Evolutionary conservation across 208 protist species (phyloP), one percentile per base, ranked within the genome.

Genomic region (Crithidia mellificae): DNA sequence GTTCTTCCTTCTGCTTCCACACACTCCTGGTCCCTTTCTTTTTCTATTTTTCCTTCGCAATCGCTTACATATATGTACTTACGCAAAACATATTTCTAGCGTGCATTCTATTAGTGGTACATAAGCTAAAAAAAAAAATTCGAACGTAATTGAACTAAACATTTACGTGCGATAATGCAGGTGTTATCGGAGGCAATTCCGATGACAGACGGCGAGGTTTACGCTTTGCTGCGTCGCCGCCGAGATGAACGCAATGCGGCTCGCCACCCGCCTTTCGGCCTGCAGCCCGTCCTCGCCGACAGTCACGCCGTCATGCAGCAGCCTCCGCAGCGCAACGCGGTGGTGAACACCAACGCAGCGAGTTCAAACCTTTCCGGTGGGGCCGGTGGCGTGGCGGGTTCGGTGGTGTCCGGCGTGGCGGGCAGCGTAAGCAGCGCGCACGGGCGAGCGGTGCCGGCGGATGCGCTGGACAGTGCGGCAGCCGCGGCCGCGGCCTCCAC

Each of bases 181-280:
- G 78, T 94, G 8, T 17, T 94, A 12, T 88, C 81, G 0, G 84
- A 91, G 38, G 85, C 83, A 4, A 66, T 72, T 49, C 87, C 90
- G 22, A 82, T 92, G 75, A 95, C 90, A 9, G 77, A 84, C 59
- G 87, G 85, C 14, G 87, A 95, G 66, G 90, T 95, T 22, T 93
- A 81, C 52, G 80, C 87, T 0, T 49, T 95, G 2, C 32, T 95
- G 39, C 87, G 90, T 7, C 87, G 90, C 3, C 82, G 85, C 11
- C 87, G 90, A 5, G 90, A 95, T 58, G 85, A 93, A 68, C 87
- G 90, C 25, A 92, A 81, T 57, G 84, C 80, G 9, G 74, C 71
- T 29, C 41, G 72, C 20, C 78, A 83, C 41, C 85, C 81, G 9
- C 79, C 87, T 20, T 93, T 95, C 72, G 78, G 78, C 20, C 56